Evolutionary conservation across 192 early-diverging fungal genomes (phyloP), one percentile per base, ranked within the genome.

Genomic region (Glomus cerebriforme): DNA sequence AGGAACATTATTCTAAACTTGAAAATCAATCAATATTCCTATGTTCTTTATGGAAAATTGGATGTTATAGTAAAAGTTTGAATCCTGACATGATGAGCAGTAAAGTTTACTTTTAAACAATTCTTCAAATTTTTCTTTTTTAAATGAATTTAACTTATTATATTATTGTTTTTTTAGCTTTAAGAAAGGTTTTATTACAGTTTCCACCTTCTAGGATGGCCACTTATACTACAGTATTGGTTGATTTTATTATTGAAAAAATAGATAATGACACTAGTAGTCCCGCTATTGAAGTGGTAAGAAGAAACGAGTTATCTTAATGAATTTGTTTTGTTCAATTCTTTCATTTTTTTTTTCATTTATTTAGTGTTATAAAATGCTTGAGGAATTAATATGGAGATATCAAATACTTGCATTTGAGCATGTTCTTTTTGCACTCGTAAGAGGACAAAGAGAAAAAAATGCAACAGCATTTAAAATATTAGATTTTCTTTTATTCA

Each of bases 151-250:
- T 35, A 68, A 19, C 22, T 8, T 39, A 68, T 64, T 31, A 17
- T 29, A 64, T 15, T 64, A 31, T 17, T 27, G 7, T 26, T 64
- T 73, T 82, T 63, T 76, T 75, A 70, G 83, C 87, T 19, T 85
- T 92, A 60, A 89, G 92, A 31, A 91, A 91, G 7, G 84, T 92
- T 68, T 81, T 95, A 75, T 86, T 92, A 67, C 79, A 85, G 58
- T 91, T 95, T 83, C 90, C 92, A 24, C 88, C 89, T 63, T 87
- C 92, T 26, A 85, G 90, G 78, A 90, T 95, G 88, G 87, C 92
- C 22, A 87, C 91, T 6, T 89, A 89, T 79, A 91, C 92, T 26
- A 84, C 90, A 12, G 85, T 89, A 45, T 86, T 95, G 54, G 73
- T 93, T 15, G 92, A 92, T 76, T 93, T 87, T 85, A 84, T 92